Conservation (phyloP, 2,329 filamentous ascomycete genomes). For the Calonectria crousiana region DNA sequence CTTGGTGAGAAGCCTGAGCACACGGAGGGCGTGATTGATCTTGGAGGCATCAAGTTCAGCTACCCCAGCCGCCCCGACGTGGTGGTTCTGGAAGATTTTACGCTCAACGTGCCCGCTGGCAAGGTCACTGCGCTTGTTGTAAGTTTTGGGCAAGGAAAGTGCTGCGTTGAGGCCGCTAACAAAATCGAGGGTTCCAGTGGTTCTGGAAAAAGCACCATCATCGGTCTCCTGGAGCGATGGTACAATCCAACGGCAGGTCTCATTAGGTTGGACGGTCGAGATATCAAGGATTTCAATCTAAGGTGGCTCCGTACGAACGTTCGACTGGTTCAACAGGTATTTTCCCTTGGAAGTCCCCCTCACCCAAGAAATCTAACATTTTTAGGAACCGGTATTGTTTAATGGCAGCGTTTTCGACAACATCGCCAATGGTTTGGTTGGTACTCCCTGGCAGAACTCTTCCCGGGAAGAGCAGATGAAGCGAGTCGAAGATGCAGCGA, state of each 20-base stretch:
- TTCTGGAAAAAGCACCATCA: conserved; percentile 52
- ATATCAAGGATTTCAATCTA: conserved; percentile 48
- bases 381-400: conserved; percentile 56
- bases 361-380: neutral
- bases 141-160: conserved; percentile 19
- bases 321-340: conserved; percentile 24
- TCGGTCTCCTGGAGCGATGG: conserved; percentile 52
- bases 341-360: neutral
- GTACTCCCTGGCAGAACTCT: conserved; percentile 45
- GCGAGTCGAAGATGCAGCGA: conserved; percentile 58
- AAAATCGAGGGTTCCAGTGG: conserved; percentile 49
- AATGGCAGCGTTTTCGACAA: conserved; percentile 64
- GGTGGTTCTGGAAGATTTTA: conserved; percentile 54
- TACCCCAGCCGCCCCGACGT: conserved; percentile 57
- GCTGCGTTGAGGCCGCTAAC: neutral
- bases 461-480: conserved; percentile 54
- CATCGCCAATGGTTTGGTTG: conserved; percentile 60
- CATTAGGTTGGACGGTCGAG: conserved; percentile 49
- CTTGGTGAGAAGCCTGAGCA: conserved; percentile 43
- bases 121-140: conserved; percentile 56
- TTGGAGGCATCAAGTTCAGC: conserved; percentile 53
- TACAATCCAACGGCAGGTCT: conserved; percentile 46
- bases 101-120: conserved; percentile 54
- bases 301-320: conserved; percentile 51
- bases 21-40: conserved; percentile 46